These are phyloP conservation scores for Tephrocybe sp. DNA, from an alignment of 768 basidiomycete species.

Conservation along the genomic window DNA sequence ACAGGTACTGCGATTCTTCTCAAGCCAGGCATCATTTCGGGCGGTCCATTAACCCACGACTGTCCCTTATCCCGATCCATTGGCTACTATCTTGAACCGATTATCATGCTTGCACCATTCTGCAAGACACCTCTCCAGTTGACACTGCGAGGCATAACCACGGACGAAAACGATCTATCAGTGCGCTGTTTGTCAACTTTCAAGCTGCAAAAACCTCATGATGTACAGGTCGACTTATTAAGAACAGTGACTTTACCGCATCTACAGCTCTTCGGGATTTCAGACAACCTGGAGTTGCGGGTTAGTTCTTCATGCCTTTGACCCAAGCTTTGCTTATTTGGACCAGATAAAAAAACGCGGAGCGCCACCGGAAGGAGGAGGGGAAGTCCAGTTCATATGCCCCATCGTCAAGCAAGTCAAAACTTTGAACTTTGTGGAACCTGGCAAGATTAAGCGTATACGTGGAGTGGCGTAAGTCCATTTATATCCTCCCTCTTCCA, in stretches of 20 bases:
- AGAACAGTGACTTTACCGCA: conserved; percentile 90
- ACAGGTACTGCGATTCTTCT: conserved; percentile 88
- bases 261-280: conserved; percentile 85
- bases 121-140: conserved; percentile 82
- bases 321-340: conserved; percentile 1
- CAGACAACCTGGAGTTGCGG: conserved; percentile 86
- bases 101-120: conserved; percentile 90
- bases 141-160: conserved; percentile 87
- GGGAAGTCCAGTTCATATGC: conserved; percentile 91
- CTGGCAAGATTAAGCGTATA: conserved; percentile 91
- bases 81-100: conserved; percentile 91
- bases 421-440: conserved; percentile 87
- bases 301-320: conserved; percentile 37
- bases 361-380: conserved; percentile 85
- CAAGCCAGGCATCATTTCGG: conserved; percentile 89
- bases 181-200: conserved; percentile 36
- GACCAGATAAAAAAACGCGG: conserved; percentile 91
- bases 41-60: conserved; percentile 79
- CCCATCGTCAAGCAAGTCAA: conserved; percentile 90
- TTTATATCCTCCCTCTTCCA: not conserved
- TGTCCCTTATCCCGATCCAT: conserved; percentile 87
- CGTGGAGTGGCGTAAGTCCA: conserved; percentile 86
- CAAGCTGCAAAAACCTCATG: conserved; percentile 7
- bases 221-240: conserved; percentile 73
- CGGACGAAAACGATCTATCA: conserved; percentile 89